These are phyloP conservation scores for Gymnopilus junonius DNA, from an alignment of 768 basidiomycete genomes.

Conservation along the genomic window DNA sequence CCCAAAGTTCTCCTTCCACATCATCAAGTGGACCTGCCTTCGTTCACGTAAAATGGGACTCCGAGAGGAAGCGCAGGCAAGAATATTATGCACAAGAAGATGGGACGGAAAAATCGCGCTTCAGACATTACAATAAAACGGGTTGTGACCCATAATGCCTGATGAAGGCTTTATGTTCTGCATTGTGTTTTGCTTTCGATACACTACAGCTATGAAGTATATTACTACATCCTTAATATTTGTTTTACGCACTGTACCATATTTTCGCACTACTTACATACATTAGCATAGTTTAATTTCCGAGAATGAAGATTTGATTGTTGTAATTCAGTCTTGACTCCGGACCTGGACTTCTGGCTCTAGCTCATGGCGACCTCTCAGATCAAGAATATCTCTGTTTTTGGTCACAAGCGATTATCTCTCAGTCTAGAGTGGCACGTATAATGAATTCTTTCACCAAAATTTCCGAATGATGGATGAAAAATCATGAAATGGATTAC, in stretches of 20 bases:
- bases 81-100: conserved; percentile 33
- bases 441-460: no score
- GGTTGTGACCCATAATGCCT: conserved; percentile 28
- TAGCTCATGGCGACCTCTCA: no score
- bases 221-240: background rate
- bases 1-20: conserved; percentile 10
- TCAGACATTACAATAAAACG: conserved; percentile 35
- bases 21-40: conserved; percentile 15
- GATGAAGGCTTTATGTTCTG: background rate
- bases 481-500: no score
- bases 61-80: conserved; percentile 35
- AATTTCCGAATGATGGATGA: no score
- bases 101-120: conserved; percentile 34
- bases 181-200: background rate
- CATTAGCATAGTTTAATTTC: background rate
- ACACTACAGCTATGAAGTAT: background rate
- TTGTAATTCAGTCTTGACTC: no score
- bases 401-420: no score
- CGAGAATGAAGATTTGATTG: background rate
- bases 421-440: no score
- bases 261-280: background rate
- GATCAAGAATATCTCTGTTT: no score
- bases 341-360: no score
- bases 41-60: conserved; percentile 36
- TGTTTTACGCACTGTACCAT: background rate